Percentiles rank a stretch among this genome's conserved stretches.
Conservation (phyloP, 352 stramenopile species). For the Globisporangium emineosum region DNA sequence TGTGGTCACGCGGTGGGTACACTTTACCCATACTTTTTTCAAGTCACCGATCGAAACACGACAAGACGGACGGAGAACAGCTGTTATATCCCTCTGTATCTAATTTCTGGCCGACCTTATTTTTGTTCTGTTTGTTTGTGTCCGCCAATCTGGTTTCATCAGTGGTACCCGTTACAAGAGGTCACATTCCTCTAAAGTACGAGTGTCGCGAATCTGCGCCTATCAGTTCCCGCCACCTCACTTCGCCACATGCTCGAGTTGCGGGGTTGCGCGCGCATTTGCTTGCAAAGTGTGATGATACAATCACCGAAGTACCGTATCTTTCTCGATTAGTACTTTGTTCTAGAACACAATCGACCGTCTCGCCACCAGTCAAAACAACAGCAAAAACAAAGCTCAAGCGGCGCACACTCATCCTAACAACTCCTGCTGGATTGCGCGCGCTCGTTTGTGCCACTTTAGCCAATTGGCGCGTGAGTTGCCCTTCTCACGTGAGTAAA, state of each 20-base stretch:
- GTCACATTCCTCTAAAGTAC: neutral
- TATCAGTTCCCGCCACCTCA: conserved; percentile 7
- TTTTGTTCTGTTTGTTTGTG: neutral
- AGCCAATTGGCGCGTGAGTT: conserved; percentile 6
- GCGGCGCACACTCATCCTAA: conserved; percentile 3
- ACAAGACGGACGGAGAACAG: neutral
- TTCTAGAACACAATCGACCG: conserved; percentile 13
- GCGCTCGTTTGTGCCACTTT: neutral
- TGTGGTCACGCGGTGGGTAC: conserved; percentile 9
- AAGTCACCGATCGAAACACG: neutral
- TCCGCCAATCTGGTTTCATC: neutral
- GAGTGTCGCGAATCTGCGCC: neutral
- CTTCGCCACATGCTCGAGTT: neutral
- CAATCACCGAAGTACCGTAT: neutral
- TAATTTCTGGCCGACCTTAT: neutral
- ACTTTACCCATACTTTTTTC: neutral
- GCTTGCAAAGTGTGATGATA: neutral
- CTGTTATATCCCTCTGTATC: neutral
- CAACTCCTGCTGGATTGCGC: neutral
- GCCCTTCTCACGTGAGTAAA: conserved; percentile 2
- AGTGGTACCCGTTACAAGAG: neutral
- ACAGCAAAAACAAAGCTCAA: neutral
- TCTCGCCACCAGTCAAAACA: neutral
- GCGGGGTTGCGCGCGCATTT: conserved; percentile 3
- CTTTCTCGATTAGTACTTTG: neutral